Evolutionary conservation across 108 stramenopile species (phyloP).

Genomic region (Aurantiochytrium sp.): DNA sequence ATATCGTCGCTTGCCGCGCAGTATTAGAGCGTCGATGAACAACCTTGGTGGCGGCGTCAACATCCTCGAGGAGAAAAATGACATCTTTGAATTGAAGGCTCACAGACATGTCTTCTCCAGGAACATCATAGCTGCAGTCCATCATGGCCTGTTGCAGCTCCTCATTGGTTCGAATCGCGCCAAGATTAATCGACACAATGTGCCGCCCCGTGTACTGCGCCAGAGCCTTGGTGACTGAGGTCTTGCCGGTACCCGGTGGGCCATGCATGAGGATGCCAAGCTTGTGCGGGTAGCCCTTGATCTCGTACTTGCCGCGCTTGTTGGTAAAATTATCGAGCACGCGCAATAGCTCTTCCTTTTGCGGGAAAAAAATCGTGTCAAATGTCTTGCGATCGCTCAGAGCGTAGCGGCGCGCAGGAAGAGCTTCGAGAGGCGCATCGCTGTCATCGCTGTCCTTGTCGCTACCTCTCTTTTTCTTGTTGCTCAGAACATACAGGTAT

Average conservation of each 20-base stretch:
- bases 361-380: slow-evolving; percentile 58
- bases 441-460: background rate
- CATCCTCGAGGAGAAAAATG: slow-evolving; percentile 73
- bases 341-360: slow-evolving; percentile 50
- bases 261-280: slow-evolving; percentile 51
- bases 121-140: slow-evolving; percentile 49
- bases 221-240: slow-evolving; percentile 64
- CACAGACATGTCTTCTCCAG: slow-evolving; percentile 44
- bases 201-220: slow-evolving; percentile 60
- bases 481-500: slow-evolving; percentile 33
- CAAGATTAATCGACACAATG: slow-evolving; percentile 61
- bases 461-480: background rate
- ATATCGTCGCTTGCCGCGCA: background rate
- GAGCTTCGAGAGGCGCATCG: slow-evolving; percentile 33
- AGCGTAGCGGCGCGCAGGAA: slow-evolving; percentile 44
- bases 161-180: slow-evolving; percentile 58
- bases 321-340: slow-evolving; percentile 47
- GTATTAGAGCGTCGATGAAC: slow-evolving; percentile 34
- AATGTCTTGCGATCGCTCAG: slow-evolving; percentile 68
- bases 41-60: slow-evolving; percentile 66
- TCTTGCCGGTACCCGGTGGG: slow-evolving; percentile 52
- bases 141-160: slow-evolving; percentile 65
- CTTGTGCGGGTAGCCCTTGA: slow-evolving; percentile 70
- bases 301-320: slow-evolving; percentile 60
- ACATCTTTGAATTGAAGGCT: slow-evolving; percentile 42